Conservation (phyloP, 352 stramenopile species). For the Phytophthora sansomeana region DNA sequence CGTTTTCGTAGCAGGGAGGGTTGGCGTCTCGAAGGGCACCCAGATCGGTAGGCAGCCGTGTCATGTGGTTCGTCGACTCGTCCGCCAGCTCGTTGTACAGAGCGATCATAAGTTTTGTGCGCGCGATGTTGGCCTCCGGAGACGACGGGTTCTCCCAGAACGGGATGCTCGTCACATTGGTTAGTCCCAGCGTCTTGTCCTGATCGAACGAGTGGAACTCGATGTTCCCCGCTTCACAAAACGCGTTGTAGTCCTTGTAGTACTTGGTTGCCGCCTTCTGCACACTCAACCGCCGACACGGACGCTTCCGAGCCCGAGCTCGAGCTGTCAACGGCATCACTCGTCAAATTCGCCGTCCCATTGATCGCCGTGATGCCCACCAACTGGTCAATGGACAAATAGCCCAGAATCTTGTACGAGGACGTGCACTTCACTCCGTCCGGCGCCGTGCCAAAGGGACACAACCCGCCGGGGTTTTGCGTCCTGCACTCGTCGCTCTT, state of each 20-base stretch:
- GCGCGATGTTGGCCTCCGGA: conserved; percentile 57
- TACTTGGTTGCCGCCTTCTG: conserved; percentile 28
- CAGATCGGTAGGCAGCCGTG: conserved; percentile 50
- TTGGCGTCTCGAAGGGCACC: conserved; percentile 51
- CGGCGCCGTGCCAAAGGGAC: conserved; percentile 54
- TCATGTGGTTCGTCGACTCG: conserved; percentile 46
- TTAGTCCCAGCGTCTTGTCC: conserved; percentile 59
- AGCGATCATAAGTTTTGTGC: conserved; percentile 58
- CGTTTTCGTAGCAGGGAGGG: conserved; percentile 71
- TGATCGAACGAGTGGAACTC: conserved; percentile 66
- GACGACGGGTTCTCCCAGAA: conserved; percentile 70
- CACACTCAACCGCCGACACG: conserved; percentile 15
- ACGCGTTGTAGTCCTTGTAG: conserved; percentile 57
- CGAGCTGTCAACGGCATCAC: conserved; percentile 37
- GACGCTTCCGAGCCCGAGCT: conserved; percentile 33
- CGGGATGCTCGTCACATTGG: conserved; percentile 54
- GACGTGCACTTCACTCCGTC: conserved; percentile 67
- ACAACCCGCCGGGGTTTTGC: conserved; percentile 54
- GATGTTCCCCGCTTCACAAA: conserved; percentile 52
- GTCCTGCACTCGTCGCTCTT: conserved; percentile 57
- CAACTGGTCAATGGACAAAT: conserved; percentile 67
- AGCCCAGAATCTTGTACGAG: conserved; percentile 68
- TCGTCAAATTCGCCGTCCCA: conserved; percentile 25
- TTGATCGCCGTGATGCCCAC: conserved; percentile 69
- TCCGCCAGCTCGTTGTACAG: conserved; percentile 55